These are phyloP conservation scores for Myxozyma neglecta DNA, from an alignment of 805 yeast species.

Conservation along the genomic window DNA sequence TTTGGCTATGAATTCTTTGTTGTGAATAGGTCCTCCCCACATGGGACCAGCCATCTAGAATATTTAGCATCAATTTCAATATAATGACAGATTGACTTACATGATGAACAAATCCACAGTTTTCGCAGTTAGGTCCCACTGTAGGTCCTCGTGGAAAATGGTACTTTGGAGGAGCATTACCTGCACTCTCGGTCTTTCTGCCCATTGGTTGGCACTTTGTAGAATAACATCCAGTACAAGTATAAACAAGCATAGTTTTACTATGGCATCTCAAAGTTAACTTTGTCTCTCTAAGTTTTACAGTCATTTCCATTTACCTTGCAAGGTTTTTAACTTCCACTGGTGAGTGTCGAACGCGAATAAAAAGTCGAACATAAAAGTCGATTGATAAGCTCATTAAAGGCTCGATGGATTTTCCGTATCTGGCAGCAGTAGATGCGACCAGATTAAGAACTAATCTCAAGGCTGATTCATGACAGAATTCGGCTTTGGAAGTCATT, in stretches of 20 bases:
- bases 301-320: slow-evolving; percentile 5
- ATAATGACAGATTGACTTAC: not conserved
- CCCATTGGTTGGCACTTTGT: slow-evolving; percentile 75
- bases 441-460: slow-evolving; percentile 77
- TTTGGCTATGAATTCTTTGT: slow-evolving; percentile 61
- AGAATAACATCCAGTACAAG: slow-evolving; percentile 86
- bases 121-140: slow-evolving; percentile 60
- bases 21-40: slow-evolving; percentile 86
- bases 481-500: slow-evolving; percentile 72
- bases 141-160: slow-evolving; percentile 67
- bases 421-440: slow-evolving; percentile 82
- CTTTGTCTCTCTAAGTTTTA: not conserved
- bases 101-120: slow-evolving; percentile 70
- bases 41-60: slow-evolving; percentile 80
- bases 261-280: slow-evolving; percentile 38
- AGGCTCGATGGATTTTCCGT: slow-evolving; percentile 86
- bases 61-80: not conserved
- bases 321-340: slow-evolving; percentile 76
- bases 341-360: slow-evolving; percentile 76
- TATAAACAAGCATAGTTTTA: slow-evolving; percentile 72
- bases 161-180: slow-evolving; percentile 48
- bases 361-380: slow-evolving; percentile 84
- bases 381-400: slow-evolving; percentile 82
- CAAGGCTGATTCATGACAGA: slow-evolving; percentile 90
- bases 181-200: slow-evolving; percentile 42